phyloP scores from a whole-genome alignment of 2,329 filamentous ascomycete species.

The Canariomyces notabilis region DNA sequence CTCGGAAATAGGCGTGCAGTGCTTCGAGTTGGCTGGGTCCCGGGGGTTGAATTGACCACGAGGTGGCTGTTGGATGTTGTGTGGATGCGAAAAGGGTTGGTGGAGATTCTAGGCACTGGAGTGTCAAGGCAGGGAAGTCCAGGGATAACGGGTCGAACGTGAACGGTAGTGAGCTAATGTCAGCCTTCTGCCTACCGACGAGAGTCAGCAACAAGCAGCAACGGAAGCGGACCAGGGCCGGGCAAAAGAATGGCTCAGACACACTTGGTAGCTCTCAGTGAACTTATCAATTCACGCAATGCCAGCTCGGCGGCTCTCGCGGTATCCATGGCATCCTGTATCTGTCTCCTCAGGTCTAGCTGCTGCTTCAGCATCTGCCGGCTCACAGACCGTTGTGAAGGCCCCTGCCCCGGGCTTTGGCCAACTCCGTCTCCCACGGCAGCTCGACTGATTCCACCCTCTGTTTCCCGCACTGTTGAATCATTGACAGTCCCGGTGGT shows the following conservation, averaged over 20 bases:
- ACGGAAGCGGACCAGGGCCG: constrained; percentile 11
- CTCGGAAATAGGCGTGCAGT: constrained; percentile 60
- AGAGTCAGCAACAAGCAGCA: constrained; percentile 11
- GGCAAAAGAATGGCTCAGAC: constrained; percentile 26
- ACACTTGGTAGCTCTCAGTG: constrained; percentile 77
- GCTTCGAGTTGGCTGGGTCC: constrained; percentile 69
- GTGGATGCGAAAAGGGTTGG: constrained; percentile 77
- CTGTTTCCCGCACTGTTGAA: constrained; percentile 42
- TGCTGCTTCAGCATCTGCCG: constrained; percentile 53
- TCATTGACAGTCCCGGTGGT: constrained; percentile 74
- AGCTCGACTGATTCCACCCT: constrained; percentile 5
- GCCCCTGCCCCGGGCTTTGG: constrained; percentile 30
- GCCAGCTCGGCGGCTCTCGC: constrained; percentile 79
- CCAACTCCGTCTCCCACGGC: constrained; percentile 2
- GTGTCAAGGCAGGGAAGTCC: constrained; percentile 78
- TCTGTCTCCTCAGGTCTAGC: constrained; percentile 58
- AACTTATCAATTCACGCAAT: constrained; percentile 74
- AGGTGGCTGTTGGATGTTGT: constrained; percentile 70
- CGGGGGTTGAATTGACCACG: constrained; percentile 77
- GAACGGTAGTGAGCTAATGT: constrained; percentile 54
- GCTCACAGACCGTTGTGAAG: constrained; percentile 38
- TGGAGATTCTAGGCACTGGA: constrained; percentile 75
- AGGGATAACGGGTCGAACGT: constrained; percentile 82
- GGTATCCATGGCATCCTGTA: constrained; percentile 70
- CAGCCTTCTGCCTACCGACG: constrained; percentile 46